Evolutionary conservation across 148 eudicot species (phyloP), one percentile per base, ranked within the genome.

Genomic region (Rhododendron henanense): DNA sequence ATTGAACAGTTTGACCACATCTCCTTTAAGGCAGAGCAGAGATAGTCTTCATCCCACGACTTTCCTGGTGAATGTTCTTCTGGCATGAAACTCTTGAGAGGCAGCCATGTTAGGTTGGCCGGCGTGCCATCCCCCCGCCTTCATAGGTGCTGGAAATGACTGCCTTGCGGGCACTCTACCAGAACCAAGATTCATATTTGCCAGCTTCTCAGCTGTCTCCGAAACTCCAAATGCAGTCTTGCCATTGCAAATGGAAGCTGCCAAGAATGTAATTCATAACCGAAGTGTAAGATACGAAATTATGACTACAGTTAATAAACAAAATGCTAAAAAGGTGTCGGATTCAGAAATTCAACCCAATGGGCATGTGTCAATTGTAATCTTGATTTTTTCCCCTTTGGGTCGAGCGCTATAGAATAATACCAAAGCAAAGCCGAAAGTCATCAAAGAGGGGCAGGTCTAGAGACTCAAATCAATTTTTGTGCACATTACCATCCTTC

Each of bases 111-210:
- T 89, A 47, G 92, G 77, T 23, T 84, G 87, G 74, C 88, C 85
- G 18, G 76, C 18, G 59, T 86, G 86, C 90, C 91, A 89, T 74
- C 92, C 94, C 81, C 94, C 93, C 16, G 92, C 91, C 88, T 90
- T 93, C 92, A 91, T 87, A 16, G 92, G 91, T 84, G 90, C 88
- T 0, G 89, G 90, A 15, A 77, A 41, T 0, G 87, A 57, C 55
- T 81, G 89, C 79, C 85, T 84, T 31, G 78, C 80, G 37, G 78
- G 37, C 55, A 83, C 47, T 53, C 78, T 81, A 45, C 85, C 84
- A 80, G 89, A 23, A 50, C 91, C 86, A 51, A 93, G 37, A 4
- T 87, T 83, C 92, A 90, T 86, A 85, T 90, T 92, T 73, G 89
- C 89, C 81, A 93, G 39, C 90, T 90, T 93, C 79, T 86, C 89